Percentiles rank a stretch among this genome's conserved stretches.
Evolutionary conservation across 1,139 yeast species (phyloP).

Genomic region (Suhomyces bribrorum): DNA sequence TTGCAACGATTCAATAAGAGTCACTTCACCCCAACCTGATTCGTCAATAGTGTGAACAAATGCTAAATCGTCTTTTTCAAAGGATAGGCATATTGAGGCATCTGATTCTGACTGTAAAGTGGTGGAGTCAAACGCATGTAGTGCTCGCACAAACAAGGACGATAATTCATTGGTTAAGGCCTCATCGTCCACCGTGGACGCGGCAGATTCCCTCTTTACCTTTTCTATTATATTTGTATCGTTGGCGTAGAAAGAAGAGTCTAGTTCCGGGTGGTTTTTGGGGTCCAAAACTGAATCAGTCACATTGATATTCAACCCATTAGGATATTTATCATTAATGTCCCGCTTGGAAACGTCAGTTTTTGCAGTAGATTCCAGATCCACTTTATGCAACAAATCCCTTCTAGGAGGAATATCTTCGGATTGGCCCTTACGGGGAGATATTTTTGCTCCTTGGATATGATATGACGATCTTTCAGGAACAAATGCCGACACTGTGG

Average conservation of each 20-base stretch:
- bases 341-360: constrained; percentile 4
- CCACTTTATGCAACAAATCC: constrained; percentile 29
- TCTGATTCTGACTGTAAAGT: constrained; percentile 66
- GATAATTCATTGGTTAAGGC: constrained; percentile 37
- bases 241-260: constrained; percentile 1
- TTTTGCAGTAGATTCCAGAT: constrained; percentile 7
- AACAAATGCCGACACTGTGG: constrained; percentile 4
- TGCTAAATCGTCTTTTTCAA: constrained; percentile 77
- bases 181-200: constrained; percentile 22
- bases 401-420: constrained; percentile 34
- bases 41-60: constrained; percentile 87
- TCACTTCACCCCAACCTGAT: constrained; percentile 98
- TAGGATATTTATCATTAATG: constrained; percentile 11
- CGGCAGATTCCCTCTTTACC: constrained; percentile 9
- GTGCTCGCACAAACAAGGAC: constrained; percentile 57
- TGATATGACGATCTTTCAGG: constrained; percentile 11
- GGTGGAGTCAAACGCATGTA: constrained; percentile 76
- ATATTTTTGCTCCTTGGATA: constrained; percentile 22
- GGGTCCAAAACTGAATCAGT: constrained; percentile 24
- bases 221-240: background rate
- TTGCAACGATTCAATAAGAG: constrained; percentile 63
- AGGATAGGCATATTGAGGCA: constrained; percentile 79
- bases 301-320: constrained; percentile 22
- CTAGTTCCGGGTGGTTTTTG: constrained; percentile 12
- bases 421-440: constrained; percentile 22